Base-by-base conservation (phyloP, 345 rosid species). In the Hevea brasiliensis region DNA sequence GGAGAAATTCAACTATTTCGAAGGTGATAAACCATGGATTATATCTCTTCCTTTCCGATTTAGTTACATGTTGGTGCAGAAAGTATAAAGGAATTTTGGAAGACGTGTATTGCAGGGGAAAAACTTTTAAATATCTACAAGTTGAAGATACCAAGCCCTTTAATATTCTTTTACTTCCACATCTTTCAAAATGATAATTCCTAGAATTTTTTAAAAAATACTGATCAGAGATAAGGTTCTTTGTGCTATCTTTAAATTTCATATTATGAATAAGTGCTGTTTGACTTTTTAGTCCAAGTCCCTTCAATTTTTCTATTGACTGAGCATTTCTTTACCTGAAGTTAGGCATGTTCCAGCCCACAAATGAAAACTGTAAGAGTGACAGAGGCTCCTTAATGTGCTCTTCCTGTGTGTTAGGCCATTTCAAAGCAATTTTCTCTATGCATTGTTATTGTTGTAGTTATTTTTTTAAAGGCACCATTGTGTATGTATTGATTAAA, bases 181-280 rank as follows among this genome's bases (percentile, higher is more conserved):
- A 47, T 47, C n/a, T 13, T 13, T 47, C 18, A 47, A 47, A 47
- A 11, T 1, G 51, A 12, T 42, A 42, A 42, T 4, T 42, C 45
- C 3, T 42, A 42, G 45, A n/a, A n/a, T n/a, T n/a, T n/a, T n/a
- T n/a, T n/a, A 56, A 10, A 56, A n/a, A 3, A 1, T 56, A 56
- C 15, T 61, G 65, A 61, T 61, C n/a, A n/a, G n/a, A n/a, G n/a
- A 61, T 29, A 8, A 35, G 66, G 10, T 40, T 35, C 14, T n/a
- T 42, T 42, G 47, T 37, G 66, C 21, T 62, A 62, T 37, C 48
- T 62, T 62, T 37, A 37, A 62, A 61, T 35, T 62, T 24, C 20
- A 13, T 4, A 40, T 62, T 8, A 35, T 40, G 10, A 11, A 47
- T n/a, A n/a, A n/a, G n/a, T n/a, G n/a, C n/a, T n/a, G n/a, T n/a